Conservation (phyloP, 164 flowering plant genomes). For the Magnolia sinica region DNA sequence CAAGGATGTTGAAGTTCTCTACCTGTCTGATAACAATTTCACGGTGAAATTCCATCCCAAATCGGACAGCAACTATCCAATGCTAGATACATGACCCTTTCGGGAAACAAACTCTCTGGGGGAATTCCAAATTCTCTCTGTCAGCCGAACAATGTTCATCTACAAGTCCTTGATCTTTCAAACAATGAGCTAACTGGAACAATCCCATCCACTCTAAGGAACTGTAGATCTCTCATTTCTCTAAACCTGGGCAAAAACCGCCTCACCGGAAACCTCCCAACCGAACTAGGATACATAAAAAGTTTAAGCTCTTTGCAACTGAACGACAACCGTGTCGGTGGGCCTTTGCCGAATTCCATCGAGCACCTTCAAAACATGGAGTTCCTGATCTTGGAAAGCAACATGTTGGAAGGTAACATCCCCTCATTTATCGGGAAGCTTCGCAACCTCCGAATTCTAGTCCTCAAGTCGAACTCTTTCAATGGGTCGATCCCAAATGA, state of each 20-base stretch:
- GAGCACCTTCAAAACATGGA: slow-evolving; percentile 6
- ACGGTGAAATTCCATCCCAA: slow-evolving; percentile 11
- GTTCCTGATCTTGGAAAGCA: slow-evolving; percentile 14
- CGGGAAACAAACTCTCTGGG: slow-evolving; percentile 16
- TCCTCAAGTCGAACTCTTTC: slow-evolving; percentile 1
- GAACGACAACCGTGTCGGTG: slow-evolving; percentile 9
- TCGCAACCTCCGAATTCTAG: neutral
- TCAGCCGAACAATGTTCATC: neutral
- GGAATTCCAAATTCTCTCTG: slow-evolving; percentile 13
- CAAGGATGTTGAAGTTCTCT: slow-evolving; percentile 9
- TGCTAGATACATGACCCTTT: slow-evolving; percentile 7
- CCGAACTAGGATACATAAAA: slow-evolving; percentile 6
- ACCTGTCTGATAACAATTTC: slow-evolving; percentile 18
- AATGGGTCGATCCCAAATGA: slow-evolving; percentile 4
- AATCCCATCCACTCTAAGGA: slow-evolving; percentile 9
- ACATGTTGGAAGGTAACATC: slow-evolving; percentile 3
- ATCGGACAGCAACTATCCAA: slow-evolving; percentile 8
- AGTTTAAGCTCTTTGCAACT: neutral
- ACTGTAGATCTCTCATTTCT: slow-evolving; percentile 14
- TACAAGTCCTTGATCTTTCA: slow-evolving; percentile 17
- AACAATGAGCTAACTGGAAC: slow-evolving; percentile 10
- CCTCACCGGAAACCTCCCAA: slow-evolving; percentile 11
- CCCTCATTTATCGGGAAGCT: slow-evolving; percentile 1
- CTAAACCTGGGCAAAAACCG: slow-evolving; percentile 16
- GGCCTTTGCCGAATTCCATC: slow-evolving; percentile 13